Evolutionary conservation across 768 basidiomycete genomes (phyloP).

Genomic region (Agaricus blazei): DNA sequence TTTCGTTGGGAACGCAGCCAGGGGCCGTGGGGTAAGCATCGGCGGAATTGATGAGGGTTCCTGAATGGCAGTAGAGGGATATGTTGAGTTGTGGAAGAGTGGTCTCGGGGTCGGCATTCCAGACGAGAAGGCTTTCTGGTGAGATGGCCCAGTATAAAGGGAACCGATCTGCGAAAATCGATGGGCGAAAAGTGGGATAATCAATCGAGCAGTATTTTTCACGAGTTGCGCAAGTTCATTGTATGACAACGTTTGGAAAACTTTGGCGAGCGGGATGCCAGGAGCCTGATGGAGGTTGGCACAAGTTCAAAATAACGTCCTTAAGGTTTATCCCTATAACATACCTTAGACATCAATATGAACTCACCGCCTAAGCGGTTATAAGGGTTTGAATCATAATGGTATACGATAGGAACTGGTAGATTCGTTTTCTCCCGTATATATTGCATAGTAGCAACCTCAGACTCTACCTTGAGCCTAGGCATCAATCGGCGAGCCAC

Average conservation of each 20-base stretch:
- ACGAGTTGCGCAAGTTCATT: constrained; percentile 59
- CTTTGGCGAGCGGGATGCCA: constrained; percentile 64
- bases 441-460: constrained; percentile 82
- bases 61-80: constrained; percentile 39
- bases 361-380: constrained; percentile 84
- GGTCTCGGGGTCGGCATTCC: constrained; percentile 42
- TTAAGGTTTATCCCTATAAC: constrained; percentile 16
- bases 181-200: constrained; percentile 72
- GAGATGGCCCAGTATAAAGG: constrained; percentile 53
- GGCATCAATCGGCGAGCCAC: constrained; percentile 86
- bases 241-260: constrained; percentile 69
- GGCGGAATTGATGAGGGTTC: constrained; percentile 25
- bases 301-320: constrained; percentile 16
- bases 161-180: constrained; percentile 77
- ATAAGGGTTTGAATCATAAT: constrained; percentile 78
- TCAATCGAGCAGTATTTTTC: constrained; percentile 59
- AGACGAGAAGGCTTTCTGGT: constrained; percentile 24
- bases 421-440: constrained; percentile 64
- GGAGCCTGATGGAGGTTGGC: constrained; percentile 45
- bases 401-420: constrained; percentile 72
- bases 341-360: constrained; percentile 82
- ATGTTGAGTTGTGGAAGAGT: constrained; percentile 30
- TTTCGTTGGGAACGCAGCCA: constrained; percentile 21
- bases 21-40: constrained; percentile 17
- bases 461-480: constrained; percentile 80